Base-by-base conservation (phyloP, 306 rosid genomes). In the Vigna reflexopilosa region DNA sequence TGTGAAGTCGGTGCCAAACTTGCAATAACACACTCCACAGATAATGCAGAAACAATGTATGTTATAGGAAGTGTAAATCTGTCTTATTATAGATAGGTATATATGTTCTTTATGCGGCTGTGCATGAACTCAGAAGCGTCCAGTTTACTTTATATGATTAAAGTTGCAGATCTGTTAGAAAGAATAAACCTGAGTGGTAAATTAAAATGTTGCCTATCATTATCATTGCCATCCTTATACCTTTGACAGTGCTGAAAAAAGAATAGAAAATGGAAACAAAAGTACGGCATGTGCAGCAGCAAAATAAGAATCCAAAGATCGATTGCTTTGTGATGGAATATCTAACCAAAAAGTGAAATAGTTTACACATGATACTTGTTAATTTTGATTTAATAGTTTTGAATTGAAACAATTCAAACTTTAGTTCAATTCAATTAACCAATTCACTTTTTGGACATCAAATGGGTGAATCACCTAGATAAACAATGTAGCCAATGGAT, bases 261-360 rank as follows among this genome's bases (percentile, higher is more conserved):
- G 81, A 79, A 73, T 66, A 85, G 71, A 73, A 81, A 67, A 64
- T 40, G 40, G 64, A 77, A 72, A 45, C 16, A 85, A 85, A 73
- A 62, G 83, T 61, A 61, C 61, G 67, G 54, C 78, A 83, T 58
- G n/a, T 78, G 15, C 70, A 61, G 51, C 75, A 64, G 30, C 73
- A 69, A 77, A 62, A 78, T 74, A 63, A 85, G 88, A 81, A 85
- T 85, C 88, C 88, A 78, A 85, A 81, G 83, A 81, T 61, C 17
- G 68, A 69, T 24, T 49, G 83, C 75, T 77, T 85, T 64, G 70
- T 42, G 52, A 73, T 54, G 20, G 66, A 72, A 66, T 77, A 71
- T 47, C 52, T 9, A 66, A 56, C 22, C 38, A 70, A 62, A 79
- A 75, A 79, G 78, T 28, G 52, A 9, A 24, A 58, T 49, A 40